Evolutionary conservation across 768 basidiomycete genomes (phyloP).

Genomic region (Tylopilus rubrobrunneus): DNA sequence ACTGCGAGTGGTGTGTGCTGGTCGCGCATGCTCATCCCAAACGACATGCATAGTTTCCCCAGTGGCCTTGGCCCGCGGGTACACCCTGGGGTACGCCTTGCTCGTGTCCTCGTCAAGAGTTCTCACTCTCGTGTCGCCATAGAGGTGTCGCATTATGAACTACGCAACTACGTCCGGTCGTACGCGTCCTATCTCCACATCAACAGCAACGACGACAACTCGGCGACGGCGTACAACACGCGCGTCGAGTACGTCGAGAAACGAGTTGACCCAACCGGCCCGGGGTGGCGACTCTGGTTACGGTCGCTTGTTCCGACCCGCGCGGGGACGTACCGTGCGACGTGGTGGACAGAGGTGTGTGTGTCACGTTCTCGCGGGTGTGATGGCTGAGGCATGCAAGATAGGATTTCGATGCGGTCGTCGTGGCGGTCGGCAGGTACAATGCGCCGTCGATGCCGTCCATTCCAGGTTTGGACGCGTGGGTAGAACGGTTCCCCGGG

Average conservation of each 20-base stretch:
- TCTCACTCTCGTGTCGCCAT: not conserved
- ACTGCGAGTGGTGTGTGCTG: too few species aligned
- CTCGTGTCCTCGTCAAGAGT: not conserved
- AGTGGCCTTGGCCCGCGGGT: conserved; percentile 18
- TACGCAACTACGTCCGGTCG: conserved; percentile 31
- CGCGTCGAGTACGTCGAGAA: conserved; percentile 47
- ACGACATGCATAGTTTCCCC: not conserved
- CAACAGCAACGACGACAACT: conserved; percentile 35
- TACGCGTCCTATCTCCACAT: conserved; percentile 12
- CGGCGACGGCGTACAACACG: conserved; percentile 40
- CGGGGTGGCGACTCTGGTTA: conserved; percentile 16
- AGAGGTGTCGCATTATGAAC: conserved; percentile 33
- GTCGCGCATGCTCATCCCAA: too few species aligned
- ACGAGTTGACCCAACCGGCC: conserved; percentile 16
- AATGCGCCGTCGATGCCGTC: conserved; percentile 12
- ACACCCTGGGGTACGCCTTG: conserved; percentile 10
- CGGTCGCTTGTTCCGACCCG: not conserved
- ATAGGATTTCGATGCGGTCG: conserved; percentile 18
- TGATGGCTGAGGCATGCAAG: not conserved
- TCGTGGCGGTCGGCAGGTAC: conserved; percentile 9
- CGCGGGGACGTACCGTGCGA: conserved; percentile 24
- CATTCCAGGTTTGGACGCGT: conserved; percentile 12
- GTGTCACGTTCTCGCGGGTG: not conserved
- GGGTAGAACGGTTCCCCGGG: conserved; percentile 29
- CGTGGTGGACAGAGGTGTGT: conserved; percentile 25